Base-by-base conservation (phyloP, 805 yeast genomes). In the Ogataea salicorniae region DNA sequence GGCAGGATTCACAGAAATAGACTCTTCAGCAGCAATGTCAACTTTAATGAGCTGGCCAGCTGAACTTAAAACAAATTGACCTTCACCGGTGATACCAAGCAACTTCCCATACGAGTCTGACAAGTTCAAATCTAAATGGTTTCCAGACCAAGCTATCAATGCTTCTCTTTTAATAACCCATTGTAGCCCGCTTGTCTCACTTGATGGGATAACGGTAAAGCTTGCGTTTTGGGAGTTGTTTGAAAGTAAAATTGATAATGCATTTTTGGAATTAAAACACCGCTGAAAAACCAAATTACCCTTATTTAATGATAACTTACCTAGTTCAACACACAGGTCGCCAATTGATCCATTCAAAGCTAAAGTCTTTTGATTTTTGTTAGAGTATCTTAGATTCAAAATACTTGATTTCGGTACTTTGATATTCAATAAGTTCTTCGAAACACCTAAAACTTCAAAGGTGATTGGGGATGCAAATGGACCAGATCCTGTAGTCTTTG, bases 81-180 rank as follows among this genome's bases (percentile, higher is more conserved):
- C 80, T 17, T 63, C 63, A 1, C 79, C 79, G 8, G 43, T 39
- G 20, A 56, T 46, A 3, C 47, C 46, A 11, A 55, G 46, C 5
- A 57, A 34, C 22, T 54, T 53, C 1, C 49, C 43, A 17, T 45
- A 31, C n/a, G 37, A 46, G 0, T 37, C 37, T 0, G 48, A 41
- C 14, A 46, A 18, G 5, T 42, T 43, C 29, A 61, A 35, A 31
- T 62, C 52, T 18, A 73, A 52, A 41, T 63, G 58, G 42, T 64
- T 69, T 0, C 78, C 80, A 0, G 75, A 63, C 80, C 80, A 76
- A 6, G 79, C 77, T 13, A 75, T 62, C 11, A 76, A 49, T 45
- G 61, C 61, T 14, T 64, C 61, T 41, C 67, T 66, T 33, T 63
- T 68, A 16, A 75, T 60, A 6, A 56, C 56, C 80, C 80, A 75